A percentile compares a stretch with the other conserved stretches of the same genome.
Evolutionary conservation across 306 rosid species (phyloP).

Genomic region (Phaseolus lunatus): DNA sequence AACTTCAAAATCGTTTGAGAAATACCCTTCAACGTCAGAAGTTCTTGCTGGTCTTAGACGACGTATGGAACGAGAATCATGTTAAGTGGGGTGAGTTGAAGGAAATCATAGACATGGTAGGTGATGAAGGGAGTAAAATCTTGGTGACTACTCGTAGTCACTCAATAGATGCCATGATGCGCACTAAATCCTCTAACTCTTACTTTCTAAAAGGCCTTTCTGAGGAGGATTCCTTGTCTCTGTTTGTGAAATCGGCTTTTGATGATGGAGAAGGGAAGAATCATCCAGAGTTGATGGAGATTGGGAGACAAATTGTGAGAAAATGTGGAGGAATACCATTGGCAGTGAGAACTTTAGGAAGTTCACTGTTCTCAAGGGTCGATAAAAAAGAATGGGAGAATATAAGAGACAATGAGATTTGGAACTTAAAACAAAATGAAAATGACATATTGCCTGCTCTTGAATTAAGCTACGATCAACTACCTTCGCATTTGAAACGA

Average conservation of each 20-base stretch:
- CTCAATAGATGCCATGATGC: not conserved
- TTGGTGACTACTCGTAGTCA: not conserved
- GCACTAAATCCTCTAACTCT: not conserved
- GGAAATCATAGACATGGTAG: not conserved
- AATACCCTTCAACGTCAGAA: not conserved
- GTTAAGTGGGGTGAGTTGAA: not conserved
- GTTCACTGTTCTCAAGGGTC: not conserved
- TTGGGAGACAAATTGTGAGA: not conserved
- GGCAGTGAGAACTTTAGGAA: not conserved
- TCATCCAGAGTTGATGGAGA: not conserved
- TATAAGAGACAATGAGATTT: not conserved
- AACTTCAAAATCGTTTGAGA: slow-evolving; percentile 5
- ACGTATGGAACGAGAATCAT: slow-evolving; percentile 3
- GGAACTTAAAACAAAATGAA: not conserved
- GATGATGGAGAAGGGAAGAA: not conserved
- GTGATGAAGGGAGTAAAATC: not conserved
- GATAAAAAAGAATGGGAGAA: not conserved
- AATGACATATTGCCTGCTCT: not conserved
- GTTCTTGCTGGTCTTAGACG: not conserved
- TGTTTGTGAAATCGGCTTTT: not conserved
- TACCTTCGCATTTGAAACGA: not conserved
- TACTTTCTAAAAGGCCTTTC: not conserved
- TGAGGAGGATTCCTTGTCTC: not conserved
- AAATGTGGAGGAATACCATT: slow-evolving; percentile 1
- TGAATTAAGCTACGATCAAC: not conserved